phyloP scores from a whole-genome alignment of 768 basidiomycete species.

The Trametes cinnabarina region DNA sequence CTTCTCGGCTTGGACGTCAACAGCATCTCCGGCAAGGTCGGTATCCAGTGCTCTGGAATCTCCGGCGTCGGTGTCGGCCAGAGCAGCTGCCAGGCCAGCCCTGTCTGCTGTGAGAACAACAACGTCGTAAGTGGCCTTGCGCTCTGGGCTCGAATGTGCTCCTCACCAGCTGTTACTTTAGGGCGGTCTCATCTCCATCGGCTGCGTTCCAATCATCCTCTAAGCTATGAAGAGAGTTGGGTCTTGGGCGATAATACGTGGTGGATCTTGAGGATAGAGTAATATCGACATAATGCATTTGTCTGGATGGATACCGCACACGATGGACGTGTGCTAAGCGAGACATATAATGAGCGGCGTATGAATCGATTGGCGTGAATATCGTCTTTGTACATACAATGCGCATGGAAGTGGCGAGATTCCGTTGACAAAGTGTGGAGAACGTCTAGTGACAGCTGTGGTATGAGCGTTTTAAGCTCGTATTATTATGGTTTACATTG shows the following conservation, averaged over 20 bases:
- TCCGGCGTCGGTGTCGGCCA: slow-evolving; percentile 20
- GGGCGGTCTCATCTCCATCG: slow-evolving; percentile 19
- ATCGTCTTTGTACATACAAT: no score
- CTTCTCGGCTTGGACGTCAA: slow-evolving; percentile 22
- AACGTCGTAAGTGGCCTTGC: slow-evolving; percentile 20
- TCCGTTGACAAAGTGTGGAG: no score
- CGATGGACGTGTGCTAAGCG: no score
- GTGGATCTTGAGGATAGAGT: background rate
- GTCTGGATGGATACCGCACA: background rate
- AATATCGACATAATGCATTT: background rate
- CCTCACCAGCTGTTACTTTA: no score
- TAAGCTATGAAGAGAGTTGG: background rate
- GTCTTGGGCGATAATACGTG: background rate
- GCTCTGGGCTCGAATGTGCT: no score
- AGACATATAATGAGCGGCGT: no score
- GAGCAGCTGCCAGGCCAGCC: slow-evolving; percentile 10
- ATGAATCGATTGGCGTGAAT: no score
- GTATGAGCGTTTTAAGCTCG: no score
- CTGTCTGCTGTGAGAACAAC: slow-evolving; percentile 29
- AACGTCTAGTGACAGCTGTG: no score
- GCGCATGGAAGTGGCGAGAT: no score
- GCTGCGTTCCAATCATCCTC: slow-evolving; percentile 18
- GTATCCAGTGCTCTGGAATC: slow-evolving; percentile 26
- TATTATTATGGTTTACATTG: no score
- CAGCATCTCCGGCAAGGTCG: slow-evolving; percentile 21